Base-by-base conservation (phyloP, 2,329 filamentous ascomycete species). In the Keithomyces neogunnii region DNA sequence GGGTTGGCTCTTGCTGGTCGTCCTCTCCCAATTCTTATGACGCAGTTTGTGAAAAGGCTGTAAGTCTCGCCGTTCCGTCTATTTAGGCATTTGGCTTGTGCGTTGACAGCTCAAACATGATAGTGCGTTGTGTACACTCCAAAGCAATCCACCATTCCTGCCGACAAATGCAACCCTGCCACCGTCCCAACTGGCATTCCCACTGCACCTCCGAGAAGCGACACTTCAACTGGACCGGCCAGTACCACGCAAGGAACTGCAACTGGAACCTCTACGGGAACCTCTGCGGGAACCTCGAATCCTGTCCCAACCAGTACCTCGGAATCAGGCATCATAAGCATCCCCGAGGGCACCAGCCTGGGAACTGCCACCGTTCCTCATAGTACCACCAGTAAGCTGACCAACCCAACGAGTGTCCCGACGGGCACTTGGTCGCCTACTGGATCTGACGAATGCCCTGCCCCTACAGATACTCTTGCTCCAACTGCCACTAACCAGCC, bases 291-390 rank as follows among this genome's bases (percentile, higher is more conserved):
- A 31, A 36, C 13, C 36, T 30, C 42, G 35, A 10, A 11, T 19
- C 30, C 11, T 35, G 32, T 10, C 7, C 36, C n/a, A 50, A 26
- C 36, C 19, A 30, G 32, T n/a, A 11, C 44, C 5, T 42, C 49
- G 10, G 36, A 44, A 11, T 51, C 55, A 31, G 47, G 50, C 45
- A 49, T 55, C 26, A 39, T 53, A 29, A 57, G 50, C 50, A 59
- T 55, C 45, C 53, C 56, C 35, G 53, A 56, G 30, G 55, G 55
- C n/a, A 76, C 80, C 57, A 86, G 84, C 28, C 79, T 95, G 19
- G 89, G 86, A 70, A 89, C 89, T 30, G 43, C 49, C 47, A 26
- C 36, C 30, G 13, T 33, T n/a, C 42, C 52, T 31, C 13, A 39
- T 31, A 45, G 45, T 47, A 47, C 32, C 11, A 32, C 39, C 29